phyloP scores from a whole-genome alignment of 1,284 basidiomycete genomes.

The Anthracocystis walkeri region DNA sequence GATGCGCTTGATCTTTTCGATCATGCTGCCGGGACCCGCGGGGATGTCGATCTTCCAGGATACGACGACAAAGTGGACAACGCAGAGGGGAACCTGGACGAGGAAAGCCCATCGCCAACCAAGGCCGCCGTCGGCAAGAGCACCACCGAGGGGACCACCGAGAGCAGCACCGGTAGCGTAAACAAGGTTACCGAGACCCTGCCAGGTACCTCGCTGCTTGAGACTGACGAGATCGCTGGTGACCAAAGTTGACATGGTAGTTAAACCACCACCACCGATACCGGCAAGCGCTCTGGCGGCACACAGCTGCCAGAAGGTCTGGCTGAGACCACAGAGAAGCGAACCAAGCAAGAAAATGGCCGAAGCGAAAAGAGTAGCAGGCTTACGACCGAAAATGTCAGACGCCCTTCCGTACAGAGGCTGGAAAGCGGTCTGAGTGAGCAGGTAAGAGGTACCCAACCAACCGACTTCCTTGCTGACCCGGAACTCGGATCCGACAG shows the following conservation, averaged over 20 bases:
- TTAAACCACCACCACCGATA: conserved; percentile 72
- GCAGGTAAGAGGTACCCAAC: conserved; percentile 67
- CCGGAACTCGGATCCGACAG: conserved; percentile 67
- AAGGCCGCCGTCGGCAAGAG: conserved; percentile 58
- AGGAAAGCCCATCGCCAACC: conserved; percentile 69
- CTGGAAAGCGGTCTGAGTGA: conserved; percentile 69
- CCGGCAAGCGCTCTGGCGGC: conserved; percentile 71
- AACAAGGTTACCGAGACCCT: conserved; percentile 69
- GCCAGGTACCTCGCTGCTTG: conserved; percentile 71
- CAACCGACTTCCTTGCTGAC: conserved; percentile 65
- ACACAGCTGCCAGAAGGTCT: conserved; percentile 65
- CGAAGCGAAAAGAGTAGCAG: conserved; percentile 67
- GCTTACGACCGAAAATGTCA: conserved; percentile 68
- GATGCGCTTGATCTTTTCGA: conserved; percentile 70
- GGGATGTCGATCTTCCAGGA: conserved; percentile 70
- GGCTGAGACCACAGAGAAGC: conserved; percentile 65
- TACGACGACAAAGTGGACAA: conserved; percentile 69
- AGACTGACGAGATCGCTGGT: conserved; percentile 71
- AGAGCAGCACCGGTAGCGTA: conserved; percentile 69
- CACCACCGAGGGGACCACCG: conserved; percentile 65
- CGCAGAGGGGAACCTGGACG: conserved; percentile 69
- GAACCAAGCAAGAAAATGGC: conserved; percentile 64
- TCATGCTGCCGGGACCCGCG: conserved; percentile 68
- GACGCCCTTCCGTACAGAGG: conserved; percentile 66
- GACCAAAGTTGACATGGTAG: conserved; percentile 71